A percentile compares a stretch with the other conserved stretches of the same genome.
These are phyloP conservation scores for Sarcodon aspratus DNA, from an alignment of 768 basidiomycete species.

Conservation along the genomic window DNA sequence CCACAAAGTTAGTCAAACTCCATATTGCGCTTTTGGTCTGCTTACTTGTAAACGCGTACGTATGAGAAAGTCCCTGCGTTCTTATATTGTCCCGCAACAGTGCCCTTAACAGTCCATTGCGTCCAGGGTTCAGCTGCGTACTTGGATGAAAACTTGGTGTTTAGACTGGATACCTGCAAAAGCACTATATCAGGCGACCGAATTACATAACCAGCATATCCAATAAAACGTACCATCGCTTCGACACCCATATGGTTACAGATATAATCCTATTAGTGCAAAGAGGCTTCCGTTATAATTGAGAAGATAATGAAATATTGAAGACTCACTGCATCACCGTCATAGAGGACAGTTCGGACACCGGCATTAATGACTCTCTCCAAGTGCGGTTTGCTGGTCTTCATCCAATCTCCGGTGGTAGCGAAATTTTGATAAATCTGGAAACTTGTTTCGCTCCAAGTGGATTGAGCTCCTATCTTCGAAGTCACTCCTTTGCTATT, in stretches of 20 bases:
- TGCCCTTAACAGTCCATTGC: slow-evolving; percentile 38
- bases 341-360: slow-evolving; percentile 40
- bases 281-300: too few relatives aligned
- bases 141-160: slow-evolving; percentile 31
- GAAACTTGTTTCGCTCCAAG: slow-evolving; percentile 28
- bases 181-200: too few relatives aligned
- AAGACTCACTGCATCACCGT: slow-evolving; percentile 32
- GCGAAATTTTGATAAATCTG: slow-evolving; percentile 37
- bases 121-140: slow-evolving; percentile 32
- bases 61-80: slow-evolving; percentile 50
- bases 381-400: slow-evolving; percentile 30
- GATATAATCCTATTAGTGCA: slow-evolving; percentile 26
- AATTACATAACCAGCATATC: too few relatives aligned
- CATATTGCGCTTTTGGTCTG: not conserved
- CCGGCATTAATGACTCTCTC: slow-evolving; percentile 51
- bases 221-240: slow-evolving; percentile 29
- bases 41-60: slow-evolving; percentile 27
- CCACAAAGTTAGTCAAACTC: slow-evolving; percentile 8
- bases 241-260: slow-evolving; percentile 45
- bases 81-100: slow-evolving; percentile 40
- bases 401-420: slow-evolving; percentile 48
- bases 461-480: slow-evolving; percentile 31
- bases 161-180: not conserved
- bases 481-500: slow-evolving; percentile 12
- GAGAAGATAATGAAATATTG: too few relatives aligned